A percentile compares a stretch with the other conserved stretches of the same genome.
phyloP scores from a whole-genome alignment of 768 basidiomycete species.

The Favolaschia claudopus region DNA sequence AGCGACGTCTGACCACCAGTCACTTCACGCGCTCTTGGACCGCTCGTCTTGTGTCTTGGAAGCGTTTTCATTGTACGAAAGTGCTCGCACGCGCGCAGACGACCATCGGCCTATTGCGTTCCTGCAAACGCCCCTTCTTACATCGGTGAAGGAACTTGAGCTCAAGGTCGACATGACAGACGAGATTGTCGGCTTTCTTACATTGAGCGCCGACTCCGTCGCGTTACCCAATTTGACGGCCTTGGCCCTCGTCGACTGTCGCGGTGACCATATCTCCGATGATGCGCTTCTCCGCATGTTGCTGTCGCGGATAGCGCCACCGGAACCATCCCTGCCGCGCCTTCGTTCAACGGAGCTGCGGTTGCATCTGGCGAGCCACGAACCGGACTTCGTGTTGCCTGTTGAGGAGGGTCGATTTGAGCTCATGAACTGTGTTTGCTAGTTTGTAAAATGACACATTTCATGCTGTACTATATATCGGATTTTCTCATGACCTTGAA shows the following conservation, averaged over 20 bases:
- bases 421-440: constrained; percentile 15
- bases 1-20: neutral
- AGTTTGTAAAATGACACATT: no score
- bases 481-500: no score
- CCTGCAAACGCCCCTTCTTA: constrained; percentile 10
- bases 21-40: constrained; percentile 16
- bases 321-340: neutral
- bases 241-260: constrained; percentile 5
- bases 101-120: constrained; percentile 7
- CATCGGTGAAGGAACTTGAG: constrained; percentile 10
- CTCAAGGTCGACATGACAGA: constrained; percentile 18
- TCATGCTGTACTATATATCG: no score
- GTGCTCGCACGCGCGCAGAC: constrained; percentile 11
- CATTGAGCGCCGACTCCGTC: neutral
- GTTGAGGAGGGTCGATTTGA: constrained; percentile 6
- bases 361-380: constrained; percentile 6
- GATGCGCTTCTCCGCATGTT: constrained; percentile 6
- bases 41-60: constrained; percentile 9
- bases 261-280: constrained; percentile 18
- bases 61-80: constrained; percentile 15
- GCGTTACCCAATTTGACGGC: constrained; percentile 10
- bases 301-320: neutral
- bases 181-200: constrained; percentile 9
- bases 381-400: neutral
- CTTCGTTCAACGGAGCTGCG: constrained; percentile 12